Evolutionary conservation across 352 stramenopile species (phyloP).

Genomic region (Phytophthora tubulina): DNA sequence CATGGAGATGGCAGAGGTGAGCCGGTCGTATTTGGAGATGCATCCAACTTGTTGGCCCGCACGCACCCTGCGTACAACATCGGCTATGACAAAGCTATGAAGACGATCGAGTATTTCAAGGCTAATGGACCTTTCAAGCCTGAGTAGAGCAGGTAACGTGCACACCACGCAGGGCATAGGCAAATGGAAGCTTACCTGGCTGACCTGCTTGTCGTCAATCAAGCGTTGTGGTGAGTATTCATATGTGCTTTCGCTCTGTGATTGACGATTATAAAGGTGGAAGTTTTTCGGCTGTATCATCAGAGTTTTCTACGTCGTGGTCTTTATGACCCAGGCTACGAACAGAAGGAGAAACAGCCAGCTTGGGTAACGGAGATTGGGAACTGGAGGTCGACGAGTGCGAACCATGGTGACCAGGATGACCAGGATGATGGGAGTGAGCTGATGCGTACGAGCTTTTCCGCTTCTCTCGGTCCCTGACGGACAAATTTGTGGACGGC

Average conservation of each 20-base stretch:
- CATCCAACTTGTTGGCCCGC: conserved; percentile 75
- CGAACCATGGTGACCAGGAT: conserved; percentile 18
- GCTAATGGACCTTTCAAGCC: conserved; percentile 65
- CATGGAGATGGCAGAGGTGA: conserved; percentile 63
- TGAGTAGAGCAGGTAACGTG: conserved; percentile 26
- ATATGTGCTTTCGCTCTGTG: conserved; percentile 26
- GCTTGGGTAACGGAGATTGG: conserved; percentile 60
- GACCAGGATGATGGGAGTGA: conserved; percentile 25
- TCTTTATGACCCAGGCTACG: conserved; percentile 43
- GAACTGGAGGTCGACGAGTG: conserved; percentile 32
- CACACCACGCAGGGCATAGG: conserved; percentile 2
- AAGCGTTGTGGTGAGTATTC: conserved; percentile 19
- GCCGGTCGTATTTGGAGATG: conserved; percentile 64
- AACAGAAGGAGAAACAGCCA: conserved; percentile 47
- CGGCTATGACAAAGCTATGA: conserved; percentile 81
- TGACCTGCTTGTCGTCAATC: conserved; percentile 13
- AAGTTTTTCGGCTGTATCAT: conserved; percentile 54
- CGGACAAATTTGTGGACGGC: conserved; percentile 15
- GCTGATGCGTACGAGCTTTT: conserved; percentile 18
- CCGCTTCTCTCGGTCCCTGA: conserved; percentile 50
- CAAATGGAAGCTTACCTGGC: conserved; percentile 22
- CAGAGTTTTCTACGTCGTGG: conserved; percentile 32
- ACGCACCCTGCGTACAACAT: conserved; percentile 96
- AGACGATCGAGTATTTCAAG: conserved; percentile 76
- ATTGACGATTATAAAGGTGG: conserved; percentile 49